Evolutionary conservation across 768 basidiomycete genomes (phyloP).

Genomic region (Suillus luteus): DNA sequence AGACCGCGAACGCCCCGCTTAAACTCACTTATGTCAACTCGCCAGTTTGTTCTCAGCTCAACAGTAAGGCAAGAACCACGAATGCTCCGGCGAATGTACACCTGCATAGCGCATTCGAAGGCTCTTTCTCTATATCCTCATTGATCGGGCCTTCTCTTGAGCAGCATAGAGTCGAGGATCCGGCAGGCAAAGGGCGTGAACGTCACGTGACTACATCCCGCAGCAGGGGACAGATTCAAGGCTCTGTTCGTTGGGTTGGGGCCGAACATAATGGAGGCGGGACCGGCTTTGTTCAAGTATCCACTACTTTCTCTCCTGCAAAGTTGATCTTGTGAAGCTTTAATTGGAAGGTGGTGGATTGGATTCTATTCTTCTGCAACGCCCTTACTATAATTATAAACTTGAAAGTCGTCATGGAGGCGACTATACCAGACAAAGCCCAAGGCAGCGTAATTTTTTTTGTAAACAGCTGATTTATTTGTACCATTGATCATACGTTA

Average conservation of each 20-base stretch:
- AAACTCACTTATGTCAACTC: conserved; percentile 32
- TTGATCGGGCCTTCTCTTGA: conserved; percentile 16
- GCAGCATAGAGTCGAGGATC: conserved; percentile 1
- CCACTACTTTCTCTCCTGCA: conserved; percentile 7
- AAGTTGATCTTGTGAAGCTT: conserved; percentile 8
- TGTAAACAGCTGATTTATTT: background rate
- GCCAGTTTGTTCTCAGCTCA: conserved; percentile 37
- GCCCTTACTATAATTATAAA: background rate
- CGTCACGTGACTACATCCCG: conserved; percentile 1
- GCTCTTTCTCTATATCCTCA: conserved; percentile 34
- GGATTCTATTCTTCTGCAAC: background rate
- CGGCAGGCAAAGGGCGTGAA: conserved; percentile 6
- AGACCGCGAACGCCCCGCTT: conserved; percentile 37
- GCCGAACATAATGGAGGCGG: background rate
- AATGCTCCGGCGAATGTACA: conserved; percentile 38
- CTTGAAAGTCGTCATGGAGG: background rate
- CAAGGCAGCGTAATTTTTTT: background rate
- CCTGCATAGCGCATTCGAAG: conserved; percentile 42
- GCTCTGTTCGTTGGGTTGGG: conserved; percentile 11
- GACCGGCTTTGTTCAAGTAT: background rate
- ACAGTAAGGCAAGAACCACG: conserved; percentile 30
- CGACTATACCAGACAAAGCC: background rate
- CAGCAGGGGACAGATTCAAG: conserved; percentile 2
- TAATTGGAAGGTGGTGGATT: background rate
- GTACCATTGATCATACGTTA: too few species aligned